phyloP scores from a whole-genome alignment of 106 monocot species.

The Xerophyta viscosa region DNA sequence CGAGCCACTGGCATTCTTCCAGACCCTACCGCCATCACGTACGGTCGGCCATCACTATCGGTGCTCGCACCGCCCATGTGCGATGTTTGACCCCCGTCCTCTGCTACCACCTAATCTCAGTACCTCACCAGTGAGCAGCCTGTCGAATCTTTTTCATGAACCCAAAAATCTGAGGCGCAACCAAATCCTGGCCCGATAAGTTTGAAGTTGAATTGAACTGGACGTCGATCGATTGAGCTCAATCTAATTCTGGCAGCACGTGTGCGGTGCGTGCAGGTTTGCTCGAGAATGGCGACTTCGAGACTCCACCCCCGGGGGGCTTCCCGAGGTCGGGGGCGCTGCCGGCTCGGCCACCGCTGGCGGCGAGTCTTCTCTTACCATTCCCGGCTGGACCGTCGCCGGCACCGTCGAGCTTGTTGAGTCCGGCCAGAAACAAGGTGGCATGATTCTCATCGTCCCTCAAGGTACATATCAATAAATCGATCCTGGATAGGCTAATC shows the following conservation, averaged over 20 bases:
- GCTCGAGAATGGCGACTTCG: slow-evolving; percentile 83
- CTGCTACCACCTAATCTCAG: no score
- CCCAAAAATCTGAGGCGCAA: no score
- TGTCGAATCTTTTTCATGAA: no score
- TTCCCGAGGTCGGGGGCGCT: slow-evolving; percentile 24
- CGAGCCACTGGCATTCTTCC: no score
- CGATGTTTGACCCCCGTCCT: no score
- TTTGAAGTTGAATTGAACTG: background rate
- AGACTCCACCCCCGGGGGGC: slow-evolving; percentile 54
- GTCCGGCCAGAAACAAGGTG: slow-evolving; percentile 85
- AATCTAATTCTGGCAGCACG: background rate
- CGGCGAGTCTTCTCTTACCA: slow-evolving; percentile 16
- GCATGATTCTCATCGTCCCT: slow-evolving; percentile 95
- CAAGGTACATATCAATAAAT: no score
- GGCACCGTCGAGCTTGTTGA: slow-evolving; percentile 85
- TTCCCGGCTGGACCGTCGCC: slow-evolving; percentile 71
- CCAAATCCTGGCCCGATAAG: no score
- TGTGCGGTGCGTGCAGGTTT: slow-evolving; percentile 31
- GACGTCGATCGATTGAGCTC: background rate
- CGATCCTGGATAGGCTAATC: no score
- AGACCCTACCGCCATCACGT: no score
- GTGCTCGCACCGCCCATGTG: no score
- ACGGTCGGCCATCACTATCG: no score
- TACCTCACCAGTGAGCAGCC: no score
- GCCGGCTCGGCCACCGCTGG: slow-evolving; percentile 4